Evolutionary conservation across 139 green algal species (phyloP), one percentile per base, ranked within the genome.

Genomic region (Chlorella sp.): DNA sequence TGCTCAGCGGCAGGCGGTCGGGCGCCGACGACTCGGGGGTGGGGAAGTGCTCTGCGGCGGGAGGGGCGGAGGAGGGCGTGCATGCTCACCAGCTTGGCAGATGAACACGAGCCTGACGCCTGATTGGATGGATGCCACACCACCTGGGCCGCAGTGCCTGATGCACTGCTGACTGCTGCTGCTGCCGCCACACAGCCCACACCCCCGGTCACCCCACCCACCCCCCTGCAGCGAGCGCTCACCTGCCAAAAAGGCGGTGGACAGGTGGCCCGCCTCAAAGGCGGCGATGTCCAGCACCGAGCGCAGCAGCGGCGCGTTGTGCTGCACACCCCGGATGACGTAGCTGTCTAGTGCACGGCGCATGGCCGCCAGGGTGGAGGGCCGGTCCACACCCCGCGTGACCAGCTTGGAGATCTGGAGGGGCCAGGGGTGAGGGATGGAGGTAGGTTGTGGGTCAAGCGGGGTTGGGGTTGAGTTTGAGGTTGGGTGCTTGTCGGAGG

Each of bases 321-420:
- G 83, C 54, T 77, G 81, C 46, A 90, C 86, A 7, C 86, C 86
- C 9, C 82, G 46, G 69, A 90, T 87, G 19, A 87, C 46, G 65
- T 90, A 90, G 2, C 41, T 34, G 58, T 90, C 86, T 38, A 90
- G 75, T 41, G 86, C 86, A 4, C 60, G 24, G 22, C 64, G 46
- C 73, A 81, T 81, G 40, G 16, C 43, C 1, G 60, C 3, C 30
- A 89, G 74, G n/a, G 86, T 82, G 41, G 43, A 34, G 2, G 44
- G 60, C 36, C 91, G 88, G 73, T 91, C 84, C 5, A 81, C 40
- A 41, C 75, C 91, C n/a, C 88, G 80, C 44, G 87, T 87, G 20
- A 94, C 83, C 9, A 94, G 67, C 82, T 90, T 90, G 46, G 60
- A 82, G 48, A 90, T 87, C 79, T 76, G 56, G 32, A 13, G 72